Evolutionary conservation across 495 filamentous ascomycete genomes (phyloP), one percentile per base, ranked within the genome.

Genomic region (Penicillium paradoxum): DNA sequence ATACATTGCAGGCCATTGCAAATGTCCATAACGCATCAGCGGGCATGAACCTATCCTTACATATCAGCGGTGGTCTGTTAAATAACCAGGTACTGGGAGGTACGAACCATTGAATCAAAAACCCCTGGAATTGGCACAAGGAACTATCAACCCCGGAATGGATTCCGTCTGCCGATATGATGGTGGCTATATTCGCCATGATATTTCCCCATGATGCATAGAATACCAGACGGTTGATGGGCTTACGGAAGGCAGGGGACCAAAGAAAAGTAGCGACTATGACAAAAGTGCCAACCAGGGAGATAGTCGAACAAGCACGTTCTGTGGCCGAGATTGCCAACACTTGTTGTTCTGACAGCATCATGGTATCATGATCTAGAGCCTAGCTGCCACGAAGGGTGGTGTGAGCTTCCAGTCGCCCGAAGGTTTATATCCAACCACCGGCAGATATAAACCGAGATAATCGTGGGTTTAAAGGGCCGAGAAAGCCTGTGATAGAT

Each of bases 161-260:
- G 6, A 80, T 73, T 17, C 79, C 83, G n/a, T 73, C 77, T 33
- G 78, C 75, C 0, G 85, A 82, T 56, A 92, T 88, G 22, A 95
- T 64, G 0, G 89, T 89, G 4, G 85, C 90, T 14, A 91, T 77
- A 67, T 89, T 93, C 45, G 86, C 83, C 67, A 90, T 73, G 32
- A 92, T 75, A 59, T 96, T 96, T 30, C 89, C 90, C 61, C 90
- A 88, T 4, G 85, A 86, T 2, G 90, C 90, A 62, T 85, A 91
- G 67, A 95, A 95, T 9, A 92, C 81, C 4, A 96, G 73, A 3
- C 90, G 80, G 60, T 95, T 95, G 71, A 96, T 91, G n/a, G 90
- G 89, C 69, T 91, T 91, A 53, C 85, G 71, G 36, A 75, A 75
- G 1, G 64, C 58, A 2, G 51, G 49, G 4, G 70, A 73, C 14